phyloP scores from a whole-genome alignment of 2,329 filamentous ascomycete genomes.

The Tolypocladium tundrense region DNA sequence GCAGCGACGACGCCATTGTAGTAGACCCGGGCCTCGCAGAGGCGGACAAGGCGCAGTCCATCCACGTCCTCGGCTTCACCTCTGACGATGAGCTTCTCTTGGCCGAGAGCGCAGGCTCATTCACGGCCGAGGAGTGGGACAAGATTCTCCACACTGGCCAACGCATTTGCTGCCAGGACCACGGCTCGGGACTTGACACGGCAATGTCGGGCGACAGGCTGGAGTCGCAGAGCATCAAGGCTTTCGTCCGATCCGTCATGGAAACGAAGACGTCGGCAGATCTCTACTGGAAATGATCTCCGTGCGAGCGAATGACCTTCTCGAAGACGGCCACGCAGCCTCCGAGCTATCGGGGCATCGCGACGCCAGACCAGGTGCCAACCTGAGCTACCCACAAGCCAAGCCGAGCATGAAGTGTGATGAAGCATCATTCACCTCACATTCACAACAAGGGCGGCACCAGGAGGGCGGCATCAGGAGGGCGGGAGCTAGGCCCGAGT shows the following conservation, averaged over 20 bases:
- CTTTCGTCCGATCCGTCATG: conserved; percentile 52
- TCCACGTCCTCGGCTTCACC: conserved; percentile 81
- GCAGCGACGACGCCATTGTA: conserved; percentile 31
- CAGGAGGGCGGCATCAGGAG: not conserved
- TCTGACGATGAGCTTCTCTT: conserved; percentile 62
- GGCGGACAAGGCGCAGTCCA: conserved; percentile 52
- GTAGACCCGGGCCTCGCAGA: conserved; percentile 54
- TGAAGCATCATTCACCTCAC: not conserved
- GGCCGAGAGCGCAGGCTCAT: conserved; percentile 72
- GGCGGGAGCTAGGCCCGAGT: not conserved
- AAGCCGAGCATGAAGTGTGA: not conserved
- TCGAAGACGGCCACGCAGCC: not conserved
- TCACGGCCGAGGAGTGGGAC: conserved; percentile 68
- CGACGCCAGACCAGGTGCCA: not conserved
- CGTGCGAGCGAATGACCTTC: not conserved
- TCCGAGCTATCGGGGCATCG: not conserved
- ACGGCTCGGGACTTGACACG: conserved; percentile 28
- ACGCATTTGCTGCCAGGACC: conserved; percentile 47
- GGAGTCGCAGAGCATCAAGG: conserved; percentile 40
- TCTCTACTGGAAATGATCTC: conserved; percentile 46
- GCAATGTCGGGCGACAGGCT: conserved; percentile 32
- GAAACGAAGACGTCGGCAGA: conserved; percentile 42
- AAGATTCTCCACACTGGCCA: conserved; percentile 55
- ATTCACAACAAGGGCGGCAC: not conserved
- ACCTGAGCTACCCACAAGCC: not conserved